phyloP scores from a whole-genome alignment of 495 filamentous ascomycete genomes.

The Pseudevernia furfuracea region DNA sequence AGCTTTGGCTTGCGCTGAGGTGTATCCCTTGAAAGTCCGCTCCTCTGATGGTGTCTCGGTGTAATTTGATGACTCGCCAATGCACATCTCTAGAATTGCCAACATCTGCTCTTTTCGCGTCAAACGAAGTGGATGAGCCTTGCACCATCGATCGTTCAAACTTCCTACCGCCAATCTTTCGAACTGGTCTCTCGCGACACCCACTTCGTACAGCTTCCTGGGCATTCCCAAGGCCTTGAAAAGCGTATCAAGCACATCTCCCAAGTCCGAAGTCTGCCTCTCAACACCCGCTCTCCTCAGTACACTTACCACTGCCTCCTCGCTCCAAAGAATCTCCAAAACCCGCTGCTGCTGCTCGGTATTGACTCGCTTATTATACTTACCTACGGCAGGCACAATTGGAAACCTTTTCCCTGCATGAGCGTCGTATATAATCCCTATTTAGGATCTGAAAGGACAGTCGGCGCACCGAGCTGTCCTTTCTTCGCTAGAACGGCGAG shows the following conservation, averaged over 20 bases:
- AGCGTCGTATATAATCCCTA: conserved; percentile 37
- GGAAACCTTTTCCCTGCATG: conserved; percentile 27
- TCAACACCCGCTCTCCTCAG: conserved; percentile 35
- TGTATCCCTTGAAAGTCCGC: too few relatives aligned
- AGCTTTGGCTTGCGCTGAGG: too few relatives aligned
- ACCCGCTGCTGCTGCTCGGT: conserved; percentile 40
- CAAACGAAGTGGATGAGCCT: conserved; percentile 44
- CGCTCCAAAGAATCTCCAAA: conserved; percentile 41
- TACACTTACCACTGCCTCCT: conserved; percentile 37
- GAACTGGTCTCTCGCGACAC: conserved; percentile 46
- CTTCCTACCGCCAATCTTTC: conserved; percentile 45
- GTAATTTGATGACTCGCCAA: too few relatives aligned
- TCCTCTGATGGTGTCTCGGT: too few relatives aligned
- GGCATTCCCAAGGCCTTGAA: conserved; percentile 50
- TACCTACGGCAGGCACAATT: too few relatives aligned
- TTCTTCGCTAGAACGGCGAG: conserved; percentile 29
- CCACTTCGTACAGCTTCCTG: conserved; percentile 46
- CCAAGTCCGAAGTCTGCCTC: conserved; percentile 38
- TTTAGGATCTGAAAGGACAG: conserved; percentile 28
- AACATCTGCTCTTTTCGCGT: conserved; percentile 44
- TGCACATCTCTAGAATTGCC: conserved; percentile 49
- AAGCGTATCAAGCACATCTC: conserved; percentile 47
- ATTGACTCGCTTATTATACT: conserved; percentile 49
- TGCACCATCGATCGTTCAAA: conserved; percentile 45
- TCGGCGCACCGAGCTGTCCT: conserved; percentile 35